phyloP scores from a whole-genome alignment of 2,329 filamentous ascomycete genomes.

The Byssochlamys sp. region DNA sequence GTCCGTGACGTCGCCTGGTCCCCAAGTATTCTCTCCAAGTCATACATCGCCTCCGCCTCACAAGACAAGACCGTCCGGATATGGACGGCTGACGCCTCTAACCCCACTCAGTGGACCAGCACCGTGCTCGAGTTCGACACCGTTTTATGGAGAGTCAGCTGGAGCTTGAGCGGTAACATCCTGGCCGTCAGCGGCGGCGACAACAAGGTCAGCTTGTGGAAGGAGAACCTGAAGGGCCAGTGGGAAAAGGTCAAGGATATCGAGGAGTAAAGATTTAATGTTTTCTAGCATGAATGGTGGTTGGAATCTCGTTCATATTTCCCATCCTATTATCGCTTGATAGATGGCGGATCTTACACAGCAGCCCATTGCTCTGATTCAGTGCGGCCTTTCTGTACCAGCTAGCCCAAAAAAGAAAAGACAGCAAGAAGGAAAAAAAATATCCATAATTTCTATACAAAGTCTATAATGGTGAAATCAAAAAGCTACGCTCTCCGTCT shows the following conservation, averaged over 20 bases:
- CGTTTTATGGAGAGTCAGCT: constrained; percentile 90
- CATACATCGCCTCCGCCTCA: constrained; percentile 88
- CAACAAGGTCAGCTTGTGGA: constrained; percentile 96
- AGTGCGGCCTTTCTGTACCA: neutral
- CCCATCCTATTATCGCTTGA: constrained; percentile 1
- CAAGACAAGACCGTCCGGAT: constrained; percentile 97
- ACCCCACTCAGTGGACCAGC: constrained; percentile 66
- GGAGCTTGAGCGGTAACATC: constrained; percentile 94
- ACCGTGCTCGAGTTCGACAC: constrained; percentile 81
- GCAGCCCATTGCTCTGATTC: neutral
- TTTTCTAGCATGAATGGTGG: neutral
- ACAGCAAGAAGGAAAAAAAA: neutral
- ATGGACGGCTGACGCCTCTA: constrained; percentile 70
- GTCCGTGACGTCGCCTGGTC: constrained; percentile 96
- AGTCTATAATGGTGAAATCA: neutral
- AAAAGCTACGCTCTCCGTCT: constrained; percentile 7
- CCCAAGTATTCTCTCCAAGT: constrained; percentile 86
- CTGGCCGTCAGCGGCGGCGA: constrained; percentile 86
- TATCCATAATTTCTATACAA: neutral
- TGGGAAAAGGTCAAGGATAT: constrained; percentile 98
- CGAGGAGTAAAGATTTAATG: constrained; percentile 54
- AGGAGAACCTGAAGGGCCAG: constrained; percentile 90
- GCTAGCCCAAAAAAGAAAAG: neutral
- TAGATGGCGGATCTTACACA: neutral
- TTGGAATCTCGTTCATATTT: constrained; percentile 3